A percentile compares a stretch with the other conserved stretches of the same genome.
Evolutionary conservation across 2,329 filamentous ascomycete genomes (phyloP).

Genomic region (Anthostomella pinea): DNA sequence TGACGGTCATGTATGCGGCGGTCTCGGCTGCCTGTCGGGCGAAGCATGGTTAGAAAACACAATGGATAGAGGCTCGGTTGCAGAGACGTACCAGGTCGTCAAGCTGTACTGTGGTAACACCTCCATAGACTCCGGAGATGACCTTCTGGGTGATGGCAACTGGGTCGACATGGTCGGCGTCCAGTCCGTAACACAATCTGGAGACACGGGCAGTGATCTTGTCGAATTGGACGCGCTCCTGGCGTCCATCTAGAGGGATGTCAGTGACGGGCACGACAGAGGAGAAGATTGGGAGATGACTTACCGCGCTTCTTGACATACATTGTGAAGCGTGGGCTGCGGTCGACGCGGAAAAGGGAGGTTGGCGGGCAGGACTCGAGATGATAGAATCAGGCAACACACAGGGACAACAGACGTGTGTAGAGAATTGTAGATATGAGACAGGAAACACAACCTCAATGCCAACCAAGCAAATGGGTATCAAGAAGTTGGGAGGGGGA

Average conservation of each 20-base stretch:
- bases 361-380: conserved; percentile 1
- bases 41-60: conserved; percentile 16
- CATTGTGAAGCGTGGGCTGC: conserved; percentile 43
- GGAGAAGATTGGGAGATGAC: conserved; percentile 28
- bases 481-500: conserved; percentile 7
- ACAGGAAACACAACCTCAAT: conserved; percentile 6
- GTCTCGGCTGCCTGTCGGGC: conserved; percentile 86
- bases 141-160: conserved; percentile 99
- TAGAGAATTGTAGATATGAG: neutral
- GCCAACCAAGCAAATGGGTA: conserved; percentile 9
- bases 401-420: conserved; percentile 3
- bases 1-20: conserved; percentile 99
- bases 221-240: conserved; percentile 99
- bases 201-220: conserved; percentile 99
- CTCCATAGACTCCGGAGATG: conserved; percentile 98
- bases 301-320: conserved; percentile 63
- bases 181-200: conserved; percentile 93
- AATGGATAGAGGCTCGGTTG: conserved; percentile 6
- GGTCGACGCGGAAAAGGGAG: conserved; percentile 17
- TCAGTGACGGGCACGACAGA: conserved; percentile 13
- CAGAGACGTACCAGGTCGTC: conserved; percentile 79
- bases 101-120: conserved; percentile 92
- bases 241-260: conserved; percentile 76
- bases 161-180: conserved; percentile 91
- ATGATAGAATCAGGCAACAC: conserved; percentile 2